A percentile compares a stretch with the other conserved stretches of the same genome.
Conservation (phyloP, 2,329 filamentous ascomycete species). For the Microsporum canis region DNA sequence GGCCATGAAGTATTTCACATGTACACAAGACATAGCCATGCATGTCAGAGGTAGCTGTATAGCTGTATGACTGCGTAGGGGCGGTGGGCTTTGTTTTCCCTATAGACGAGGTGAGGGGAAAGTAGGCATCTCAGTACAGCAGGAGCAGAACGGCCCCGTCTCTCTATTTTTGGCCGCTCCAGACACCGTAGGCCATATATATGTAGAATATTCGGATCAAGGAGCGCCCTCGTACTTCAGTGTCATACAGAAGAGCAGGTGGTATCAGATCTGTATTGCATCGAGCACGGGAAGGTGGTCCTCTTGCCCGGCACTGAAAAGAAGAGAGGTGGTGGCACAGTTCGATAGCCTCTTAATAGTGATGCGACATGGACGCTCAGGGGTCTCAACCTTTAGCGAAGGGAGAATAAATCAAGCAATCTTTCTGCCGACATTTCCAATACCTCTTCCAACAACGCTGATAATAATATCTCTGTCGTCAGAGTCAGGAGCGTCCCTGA, state of each 20-base stretch:
- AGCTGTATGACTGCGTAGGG: neutral
- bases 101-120: neutral
- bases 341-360: neutral
- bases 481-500: conserved; percentile 62
- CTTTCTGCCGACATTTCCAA: conserved; percentile 91
- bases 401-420: conserved; percentile 44
- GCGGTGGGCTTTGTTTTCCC: neutral
- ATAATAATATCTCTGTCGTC: conserved; percentile 61
- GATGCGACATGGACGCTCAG: neutral
- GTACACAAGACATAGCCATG: neutral
- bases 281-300: neutral
- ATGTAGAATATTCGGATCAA: neutral
- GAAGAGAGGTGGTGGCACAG: neutral
- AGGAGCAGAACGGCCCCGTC: neutral
- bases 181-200: neutral
- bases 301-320: neutral
- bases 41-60: neutral
- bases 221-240: neutral
- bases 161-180: neutral
- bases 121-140: neutral
- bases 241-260: neutral
- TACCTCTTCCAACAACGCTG: conserved; percentile 82
- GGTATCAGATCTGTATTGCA: neutral
- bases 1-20: neutral
- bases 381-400: neutral